These are phyloP conservation scores for Trichoderma sp. DNA, from an alignment of 2,329 filamentous ascomycete genomes.

Conservation along the genomic window DNA sequence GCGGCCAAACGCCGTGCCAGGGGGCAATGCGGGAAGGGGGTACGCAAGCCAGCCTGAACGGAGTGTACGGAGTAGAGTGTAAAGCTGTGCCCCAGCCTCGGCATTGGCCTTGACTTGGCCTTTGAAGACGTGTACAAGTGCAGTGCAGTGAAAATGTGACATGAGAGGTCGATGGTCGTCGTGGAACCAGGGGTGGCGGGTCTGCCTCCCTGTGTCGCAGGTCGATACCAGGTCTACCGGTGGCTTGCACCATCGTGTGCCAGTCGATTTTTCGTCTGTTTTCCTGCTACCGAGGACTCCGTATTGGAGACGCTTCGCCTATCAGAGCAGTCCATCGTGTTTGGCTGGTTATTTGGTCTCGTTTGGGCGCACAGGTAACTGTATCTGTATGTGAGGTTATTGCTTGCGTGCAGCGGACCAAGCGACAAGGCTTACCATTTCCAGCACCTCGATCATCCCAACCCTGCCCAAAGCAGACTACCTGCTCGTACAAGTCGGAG, in stretches of 20 bases:
- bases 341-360: not conserved
- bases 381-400: slow-evolving; percentile 1
- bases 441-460: not conserved
- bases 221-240: slow-evolving; percentile 8
- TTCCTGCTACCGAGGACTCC: not conserved
- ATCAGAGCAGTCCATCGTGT: not conserved
- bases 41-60: not conserved
- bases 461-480: not conserved
- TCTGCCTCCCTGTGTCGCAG: slow-evolving; percentile 19
- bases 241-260: slow-evolving; percentile 19
- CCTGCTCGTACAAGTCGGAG: not conserved
- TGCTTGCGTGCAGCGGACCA: not conserved
- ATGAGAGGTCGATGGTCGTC: slow-evolving; percentile 16
- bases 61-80: slow-evolving; percentile 9
- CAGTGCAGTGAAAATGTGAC: slow-evolving; percentile 4
- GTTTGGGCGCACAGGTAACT: not conserved
- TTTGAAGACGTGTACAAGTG: not conserved
- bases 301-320: slow-evolving; percentile 9
- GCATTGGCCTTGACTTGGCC: slow-evolving; percentile 1
- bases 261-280: not conserved
- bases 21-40: slow-evolving; percentile 18
- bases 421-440: slow-evolving; percentile 4
- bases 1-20: slow-evolving; percentile 9
- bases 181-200: slow-evolving; percentile 21
- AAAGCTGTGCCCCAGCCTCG: not conserved